Base-by-base conservation (phyloP, 2,329 filamentous ascomycete genomes). In the Nemania sp. region DNA sequence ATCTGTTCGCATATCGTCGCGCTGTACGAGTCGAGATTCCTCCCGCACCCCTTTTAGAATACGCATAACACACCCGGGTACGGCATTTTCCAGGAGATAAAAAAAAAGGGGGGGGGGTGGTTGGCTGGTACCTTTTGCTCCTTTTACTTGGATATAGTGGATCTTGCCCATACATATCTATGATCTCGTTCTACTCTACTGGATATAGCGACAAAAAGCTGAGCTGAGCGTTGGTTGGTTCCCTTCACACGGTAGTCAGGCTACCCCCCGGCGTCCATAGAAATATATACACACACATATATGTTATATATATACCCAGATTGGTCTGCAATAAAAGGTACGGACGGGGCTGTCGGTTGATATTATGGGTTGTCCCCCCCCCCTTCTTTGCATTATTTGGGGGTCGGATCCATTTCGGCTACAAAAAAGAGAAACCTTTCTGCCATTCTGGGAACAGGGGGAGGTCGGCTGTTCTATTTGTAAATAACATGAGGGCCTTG, bases 341-440 rank as follows among this genome's bases (percentile, higher is more conserved):
- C 54, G 58, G 59, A 58, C 49, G 4, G 25, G 25, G 7, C 54
- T n/a, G n/a, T n/a, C n/a, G n/a, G n/a, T n/a, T n/a, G 39, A 46
- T 29, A 17, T 42, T 42, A 37, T 10, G 25, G 25, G 7, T 29
- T 29, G n/a, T n/a, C n/a, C n/a, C n/a, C 7, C 25, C 7, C 25
- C 4, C 25, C 25, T 7, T 29, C 25, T 29, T 29, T 4, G 7
- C 25, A 4, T 7, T 29, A 4, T 29, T 29, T 29, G 25, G 25
- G 25, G 7, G 25, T 3, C 45, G 32, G 49, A 42, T n/a, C n/a
- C n/a, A n/a, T n/a, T n/a, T n/a, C n/a, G n/a, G n/a, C n/a, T n/a
- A n/a, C n/a, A n/a, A n/a, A n/a, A n/a, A n/a, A n/a, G n/a, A n/a
- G n/a, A 54, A 57, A 54, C 18, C 42, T 39, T 29, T 29, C 25